A percentile compares a stretch with the other conserved stretches of the same genome.
Conservation (phyloP, 495 filamentous ascomycete genomes). For the Hypoxylon perforatum region DNA sequence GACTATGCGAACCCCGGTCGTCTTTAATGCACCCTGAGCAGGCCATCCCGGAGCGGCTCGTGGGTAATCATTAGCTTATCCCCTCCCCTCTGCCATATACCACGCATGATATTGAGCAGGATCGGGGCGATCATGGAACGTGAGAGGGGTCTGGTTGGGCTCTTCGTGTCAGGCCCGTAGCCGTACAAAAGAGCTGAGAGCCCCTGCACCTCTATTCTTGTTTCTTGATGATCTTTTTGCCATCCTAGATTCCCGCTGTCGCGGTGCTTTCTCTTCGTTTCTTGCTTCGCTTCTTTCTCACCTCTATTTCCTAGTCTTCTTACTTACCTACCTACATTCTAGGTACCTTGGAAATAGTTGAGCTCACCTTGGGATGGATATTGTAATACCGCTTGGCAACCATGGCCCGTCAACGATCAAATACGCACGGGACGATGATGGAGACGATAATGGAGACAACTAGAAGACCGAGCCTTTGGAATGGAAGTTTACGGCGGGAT, state of each 20-base stretch:
- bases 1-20: slow-evolving; percentile 38
- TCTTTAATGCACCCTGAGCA: slow-evolving; percentile 24
- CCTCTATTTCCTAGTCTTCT: slow-evolving; percentile 18
- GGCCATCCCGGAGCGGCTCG: slow-evolving; percentile 39
- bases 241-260: slow-evolving; percentile 36
- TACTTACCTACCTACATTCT: slow-evolving; percentile 9
- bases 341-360: slow-evolving; percentile 27
- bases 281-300: slow-evolving; percentile 30
- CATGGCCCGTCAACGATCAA: slow-evolving; percentile 39
- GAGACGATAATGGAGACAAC: slow-evolving; percentile 24
- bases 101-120: slow-evolving; percentile 29
- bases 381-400: slow-evolving; percentile 18
- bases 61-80: slow-evolving; percentile 35
- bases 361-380: slow-evolving; percentile 26
- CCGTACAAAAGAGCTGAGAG: slow-evolving; percentile 38
- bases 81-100: slow-evolving; percentile 26
- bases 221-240: slow-evolving; percentile 32
- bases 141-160: slow-evolving; percentile 9
- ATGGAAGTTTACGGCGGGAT: slow-evolving; percentile 39
- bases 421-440: slow-evolving; percentile 29
- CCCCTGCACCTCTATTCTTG: slow-evolving; percentile 29
- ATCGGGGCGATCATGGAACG: slow-evolving; percentile 35
- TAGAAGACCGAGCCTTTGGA: slow-evolving; percentile 39
- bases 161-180: slow-evolving; percentile 16
- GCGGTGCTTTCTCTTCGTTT: slow-evolving; percentile 41